Evolutionary conservation across 208 protist genomes (phyloP).

Genomic region (Leptomonas pyrrhocoris): DNA sequence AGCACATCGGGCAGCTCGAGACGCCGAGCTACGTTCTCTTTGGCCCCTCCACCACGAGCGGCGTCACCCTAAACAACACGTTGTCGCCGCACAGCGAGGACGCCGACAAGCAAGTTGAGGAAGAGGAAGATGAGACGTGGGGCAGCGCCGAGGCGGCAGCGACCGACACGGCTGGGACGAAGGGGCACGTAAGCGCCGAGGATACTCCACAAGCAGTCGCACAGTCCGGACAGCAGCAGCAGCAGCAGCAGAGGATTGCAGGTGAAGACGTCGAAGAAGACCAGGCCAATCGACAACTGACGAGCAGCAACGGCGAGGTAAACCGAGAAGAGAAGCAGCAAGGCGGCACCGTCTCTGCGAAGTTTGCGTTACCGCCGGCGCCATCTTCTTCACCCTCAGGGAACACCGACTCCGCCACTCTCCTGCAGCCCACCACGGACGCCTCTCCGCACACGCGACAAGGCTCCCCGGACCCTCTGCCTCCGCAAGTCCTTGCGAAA

Average conservation of each 20-base stretch:
- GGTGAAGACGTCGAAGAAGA: no score
- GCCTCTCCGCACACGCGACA: background rate
- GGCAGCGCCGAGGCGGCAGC: background rate
- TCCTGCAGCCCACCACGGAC: background rate
- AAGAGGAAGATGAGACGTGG: background rate
- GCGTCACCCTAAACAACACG: background rate
- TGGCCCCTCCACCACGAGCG: slow-evolving; percentile 6
- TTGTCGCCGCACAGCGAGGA: background rate
- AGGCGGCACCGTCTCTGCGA: background rate
- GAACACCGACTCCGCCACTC: background rate
- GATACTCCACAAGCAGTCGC: no score
- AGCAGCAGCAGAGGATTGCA: no score
- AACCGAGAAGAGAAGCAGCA: no score
- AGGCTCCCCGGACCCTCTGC: background rate
- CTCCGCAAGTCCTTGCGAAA: background rate
- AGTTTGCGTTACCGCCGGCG: background rate
- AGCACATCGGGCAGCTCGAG: background rate
- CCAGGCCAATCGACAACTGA: no score
- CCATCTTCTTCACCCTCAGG: background rate
- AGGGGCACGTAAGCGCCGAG: background rate
- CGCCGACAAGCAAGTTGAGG: background rate
- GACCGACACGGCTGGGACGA: background rate
- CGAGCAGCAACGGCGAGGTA: no score
- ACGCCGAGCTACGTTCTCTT: slow-evolving; percentile 10
- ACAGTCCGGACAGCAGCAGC: no score